Percentiles rank a stretch among this genome's conserved stretches.
phyloP scores from a whole-genome alignment of 1,139 yeast genomes.

The Scheffersomyces parashehatae region DNA sequence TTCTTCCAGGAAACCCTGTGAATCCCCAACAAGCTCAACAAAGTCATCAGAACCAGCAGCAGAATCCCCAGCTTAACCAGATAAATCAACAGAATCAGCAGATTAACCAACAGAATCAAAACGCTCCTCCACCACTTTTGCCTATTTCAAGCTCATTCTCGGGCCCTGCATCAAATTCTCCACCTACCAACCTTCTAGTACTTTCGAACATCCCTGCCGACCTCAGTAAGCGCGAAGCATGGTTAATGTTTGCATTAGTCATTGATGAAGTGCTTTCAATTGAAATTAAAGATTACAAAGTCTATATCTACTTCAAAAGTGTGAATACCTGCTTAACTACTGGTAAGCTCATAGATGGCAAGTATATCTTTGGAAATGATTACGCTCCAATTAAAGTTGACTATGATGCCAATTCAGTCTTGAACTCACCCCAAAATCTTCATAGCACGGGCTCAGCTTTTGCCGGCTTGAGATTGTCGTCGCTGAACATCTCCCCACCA shows the following conservation, averaged over 20 bases:
- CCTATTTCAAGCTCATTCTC: conserved; percentile 1
- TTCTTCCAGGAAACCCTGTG: background rate
- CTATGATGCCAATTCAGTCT: conserved; percentile 33
- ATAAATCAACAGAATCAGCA: conserved; percentile 3
- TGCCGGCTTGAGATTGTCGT: conserved; percentile 29
- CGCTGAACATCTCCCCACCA: conserved; percentile 32
- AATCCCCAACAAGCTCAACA: conserved; percentile 1
- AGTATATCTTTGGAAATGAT: conserved; percentile 61
- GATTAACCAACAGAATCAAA: background rate
- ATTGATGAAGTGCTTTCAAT: conserved; percentile 62
- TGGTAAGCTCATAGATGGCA: conserved; percentile 67
- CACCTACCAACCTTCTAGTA: conserved; percentile 26
- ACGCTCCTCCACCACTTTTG: conserved; percentile 7
- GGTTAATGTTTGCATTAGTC: conserved; percentile 77
- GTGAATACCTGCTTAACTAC: conserved; percentile 69
- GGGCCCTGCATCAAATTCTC: background rate
- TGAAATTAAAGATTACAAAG: conserved; percentile 54
- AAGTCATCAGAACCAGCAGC: conserved; percentile 2
- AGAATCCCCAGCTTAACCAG: conserved; percentile 3
- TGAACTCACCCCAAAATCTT: conserved; percentile 9
- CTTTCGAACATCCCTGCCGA: conserved; percentile 71
- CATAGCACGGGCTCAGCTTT: conserved; percentile 18
- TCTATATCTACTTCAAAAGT: conserved; percentile 67
- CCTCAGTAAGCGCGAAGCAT: conserved; percentile 72
- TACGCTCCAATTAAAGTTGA: conserved; percentile 57